Percentiles rank a stretch among this genome's conserved stretches.
phyloP scores from a whole-genome alignment of 2,329 filamentous ascomycete species.

The Microdochium bolleyi region DNA sequence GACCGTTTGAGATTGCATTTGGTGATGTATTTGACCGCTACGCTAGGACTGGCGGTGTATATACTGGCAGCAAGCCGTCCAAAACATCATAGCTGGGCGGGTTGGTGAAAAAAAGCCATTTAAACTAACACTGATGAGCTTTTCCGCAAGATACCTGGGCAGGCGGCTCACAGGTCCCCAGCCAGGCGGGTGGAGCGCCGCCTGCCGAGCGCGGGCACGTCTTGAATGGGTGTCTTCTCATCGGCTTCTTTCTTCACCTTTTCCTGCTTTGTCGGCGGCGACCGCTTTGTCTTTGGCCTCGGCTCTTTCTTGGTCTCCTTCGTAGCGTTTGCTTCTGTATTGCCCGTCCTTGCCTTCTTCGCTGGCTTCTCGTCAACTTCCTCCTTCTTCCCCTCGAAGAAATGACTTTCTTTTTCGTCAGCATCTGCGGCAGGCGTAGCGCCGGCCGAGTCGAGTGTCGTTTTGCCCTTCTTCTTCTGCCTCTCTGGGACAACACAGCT shows the following conservation, averaged over 20 bases:
- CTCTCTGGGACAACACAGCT: constrained; percentile 79
- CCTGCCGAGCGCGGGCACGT: not conserved
- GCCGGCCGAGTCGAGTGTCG: constrained; percentile 14
- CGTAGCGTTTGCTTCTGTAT: not conserved
- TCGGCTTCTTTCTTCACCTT: constrained; percentile 11
- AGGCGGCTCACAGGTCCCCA: not conserved
- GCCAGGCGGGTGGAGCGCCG: not conserved
- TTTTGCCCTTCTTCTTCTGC: constrained; percentile 66
- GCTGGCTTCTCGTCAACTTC: not conserved
- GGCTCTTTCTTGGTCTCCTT: not conserved
- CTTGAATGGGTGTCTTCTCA: constrained; percentile 1
- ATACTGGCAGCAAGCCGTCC: not conserved
- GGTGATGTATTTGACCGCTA: not conserved
- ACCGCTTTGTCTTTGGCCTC: not conserved
- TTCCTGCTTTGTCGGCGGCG: not conserved
- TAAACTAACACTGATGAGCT: no score
- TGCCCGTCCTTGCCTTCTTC: not conserved
- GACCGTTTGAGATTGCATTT: not conserved
- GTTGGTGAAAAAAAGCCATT: no score
- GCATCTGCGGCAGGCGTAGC: constrained; percentile 29
- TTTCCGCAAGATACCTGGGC: no score
- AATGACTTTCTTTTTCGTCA: constrained; percentile 5
- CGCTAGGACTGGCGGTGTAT: not conserved
- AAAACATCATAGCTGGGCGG: no score
- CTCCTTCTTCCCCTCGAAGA: not conserved